Evolutionary conservation across 2,329 filamentous ascomycete species (phyloP).

Genomic region (Colletotrichum nymphaeae): DNA sequence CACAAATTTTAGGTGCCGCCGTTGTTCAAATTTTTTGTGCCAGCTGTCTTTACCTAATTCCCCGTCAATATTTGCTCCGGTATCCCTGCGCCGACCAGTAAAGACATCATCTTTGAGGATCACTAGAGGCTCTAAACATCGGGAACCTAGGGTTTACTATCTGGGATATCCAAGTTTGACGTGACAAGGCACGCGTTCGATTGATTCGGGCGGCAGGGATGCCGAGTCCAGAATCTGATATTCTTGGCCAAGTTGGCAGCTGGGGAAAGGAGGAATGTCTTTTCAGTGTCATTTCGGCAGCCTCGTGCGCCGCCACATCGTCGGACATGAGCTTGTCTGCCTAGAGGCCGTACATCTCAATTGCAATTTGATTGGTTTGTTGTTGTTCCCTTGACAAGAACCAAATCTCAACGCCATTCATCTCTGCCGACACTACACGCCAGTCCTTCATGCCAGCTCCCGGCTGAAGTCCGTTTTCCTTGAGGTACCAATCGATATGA

Average conservation of each 20-base stretch:
- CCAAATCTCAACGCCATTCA: slow-evolving; percentile 1
- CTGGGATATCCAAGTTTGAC: slow-evolving; percentile 28
- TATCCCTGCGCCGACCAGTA: slow-evolving; percentile 24
- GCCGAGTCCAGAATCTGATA: slow-evolving; percentile 9
- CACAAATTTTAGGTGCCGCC: slow-evolving; percentile 18
- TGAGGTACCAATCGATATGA: slow-evolving; percentile 21
- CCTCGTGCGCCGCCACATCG: slow-evolving; percentile 15
- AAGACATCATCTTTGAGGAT: slow-evolving; percentile 17
- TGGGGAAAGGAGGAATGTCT: slow-evolving; percentile 10
- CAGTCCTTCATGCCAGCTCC: slow-evolving; percentile 1
- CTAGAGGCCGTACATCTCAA: not conserved
- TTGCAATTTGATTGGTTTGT: slow-evolving; percentile 7
- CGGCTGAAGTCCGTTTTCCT: slow-evolving; percentile 1
- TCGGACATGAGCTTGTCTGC: slow-evolving; percentile 9
- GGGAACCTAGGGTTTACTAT: slow-evolving; percentile 24
- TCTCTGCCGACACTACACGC: slow-evolving; percentile 1
- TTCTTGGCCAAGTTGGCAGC: slow-evolving; percentile 8
- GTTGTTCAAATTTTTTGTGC: slow-evolving; percentile 21
- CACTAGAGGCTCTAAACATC: slow-evolving; percentile 2
- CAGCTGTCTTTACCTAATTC: slow-evolving; percentile 19
- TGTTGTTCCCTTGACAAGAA: not conserved
- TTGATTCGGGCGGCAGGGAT: slow-evolving; percentile 18
- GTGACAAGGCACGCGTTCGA: slow-evolving; percentile 14
- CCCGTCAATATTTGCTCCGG: slow-evolving; percentile 4
- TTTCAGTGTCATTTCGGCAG: slow-evolving; percentile 27